These are phyloP conservation scores for Pichia kluyveri DNA, from an alignment of 805 yeast species.

Conservation along the genomic window DNA sequence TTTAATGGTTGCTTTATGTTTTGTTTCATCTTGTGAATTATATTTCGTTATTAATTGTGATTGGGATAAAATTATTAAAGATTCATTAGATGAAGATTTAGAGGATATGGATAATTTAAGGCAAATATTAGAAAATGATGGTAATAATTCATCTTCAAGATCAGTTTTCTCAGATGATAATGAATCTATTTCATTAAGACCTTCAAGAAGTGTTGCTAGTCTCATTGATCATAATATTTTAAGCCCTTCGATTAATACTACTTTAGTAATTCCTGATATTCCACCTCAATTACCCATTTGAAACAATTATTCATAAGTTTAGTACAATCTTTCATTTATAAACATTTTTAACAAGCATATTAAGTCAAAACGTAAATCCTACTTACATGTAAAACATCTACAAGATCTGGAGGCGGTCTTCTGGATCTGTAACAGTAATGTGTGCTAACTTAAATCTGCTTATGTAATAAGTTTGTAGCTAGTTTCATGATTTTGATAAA, in stretches of 20 bases:
- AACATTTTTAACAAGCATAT: too few relatives aligned
- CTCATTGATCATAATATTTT: slow-evolving; percentile 21
- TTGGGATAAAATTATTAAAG: slow-evolving; percentile 24
- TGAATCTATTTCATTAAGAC: slow-evolving; percentile 7
- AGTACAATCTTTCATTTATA: too few relatives aligned
- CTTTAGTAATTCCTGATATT: not conserved
- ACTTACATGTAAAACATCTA: too few relatives aligned
- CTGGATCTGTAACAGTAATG: too few relatives aligned
- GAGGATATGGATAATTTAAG: not conserved
- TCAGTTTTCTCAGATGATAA: slow-evolving; percentile 1
- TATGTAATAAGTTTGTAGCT: too few relatives aligned
- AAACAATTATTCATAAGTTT: not conserved
- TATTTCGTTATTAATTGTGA: slow-evolving; percentile 21
- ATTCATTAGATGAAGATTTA: slow-evolving; percentile 22
- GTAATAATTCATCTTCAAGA: not conserved
- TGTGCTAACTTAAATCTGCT: too few relatives aligned
- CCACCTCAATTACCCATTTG: not conserved
- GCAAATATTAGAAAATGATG: slow-evolving; percentile 1
- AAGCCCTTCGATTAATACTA: slow-evolving; percentile 14
- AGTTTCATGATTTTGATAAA: too few relatives aligned
- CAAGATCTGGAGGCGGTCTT: too few relatives aligned
- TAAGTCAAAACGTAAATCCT: too few relatives aligned
- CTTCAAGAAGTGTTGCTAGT: slow-evolving; percentile 12
- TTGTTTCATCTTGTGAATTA: slow-evolving; percentile 39
- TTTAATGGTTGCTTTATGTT: slow-evolving; percentile 40